Percentiles rank a stretch among this genome's conserved stretches.
Evolutionary conservation across 2,329 filamentous ascomycete species (phyloP).

Genomic region (Rutstroemia sp.): DNA sequence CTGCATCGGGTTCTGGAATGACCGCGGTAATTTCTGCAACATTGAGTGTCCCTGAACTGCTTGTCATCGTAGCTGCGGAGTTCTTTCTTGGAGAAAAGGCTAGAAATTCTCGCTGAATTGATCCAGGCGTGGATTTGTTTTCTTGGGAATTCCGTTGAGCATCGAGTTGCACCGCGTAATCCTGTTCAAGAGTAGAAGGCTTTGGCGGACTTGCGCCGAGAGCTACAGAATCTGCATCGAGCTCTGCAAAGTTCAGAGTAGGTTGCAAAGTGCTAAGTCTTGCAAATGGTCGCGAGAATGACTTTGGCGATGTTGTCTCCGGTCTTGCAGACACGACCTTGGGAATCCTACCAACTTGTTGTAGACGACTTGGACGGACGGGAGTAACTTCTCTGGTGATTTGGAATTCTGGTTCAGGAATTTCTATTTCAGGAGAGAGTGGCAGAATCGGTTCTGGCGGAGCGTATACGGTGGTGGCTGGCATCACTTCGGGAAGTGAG

Average conservation of each 20-base stretch:
- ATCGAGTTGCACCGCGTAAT: not conserved
- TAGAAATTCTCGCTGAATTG: conserved; percentile 54
- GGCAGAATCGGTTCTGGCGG: conserved; percentile 20
- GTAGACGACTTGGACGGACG: conserved; percentile 53
- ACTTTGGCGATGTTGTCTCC: conserved; percentile 63
- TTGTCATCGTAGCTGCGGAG: conserved; percentile 54
- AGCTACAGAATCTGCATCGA: conserved; percentile 38
- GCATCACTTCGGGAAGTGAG: conserved; percentile 6
- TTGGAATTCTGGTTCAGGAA: conserved; percentile 18
- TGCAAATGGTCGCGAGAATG: conserved; percentile 80
- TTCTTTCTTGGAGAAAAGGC: conserved; percentile 58
- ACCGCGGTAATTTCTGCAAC: conserved; percentile 59
- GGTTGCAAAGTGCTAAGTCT: conserved; percentile 41
- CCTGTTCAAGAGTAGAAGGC: conserved; percentile 18
- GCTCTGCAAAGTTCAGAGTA: conserved; percentile 22
- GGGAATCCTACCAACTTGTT: conserved; percentile 80
- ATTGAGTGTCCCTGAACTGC: conserved; percentile 52
- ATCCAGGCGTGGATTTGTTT: conserved; percentile 13
- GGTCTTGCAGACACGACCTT: conserved; percentile 66
- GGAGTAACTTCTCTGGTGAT: conserved; percentile 16
- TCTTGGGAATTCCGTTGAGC: conserved; percentile 18
- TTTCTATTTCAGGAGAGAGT: conserved; percentile 13
- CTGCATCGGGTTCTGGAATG: conserved; percentile 53
- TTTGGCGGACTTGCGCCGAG: conserved; percentile 38
- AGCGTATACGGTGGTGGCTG: conserved; percentile 11